phyloP scores from a whole-genome alignment of 139 green algal genomes.

The Chlamydomonas applanata region DNA sequence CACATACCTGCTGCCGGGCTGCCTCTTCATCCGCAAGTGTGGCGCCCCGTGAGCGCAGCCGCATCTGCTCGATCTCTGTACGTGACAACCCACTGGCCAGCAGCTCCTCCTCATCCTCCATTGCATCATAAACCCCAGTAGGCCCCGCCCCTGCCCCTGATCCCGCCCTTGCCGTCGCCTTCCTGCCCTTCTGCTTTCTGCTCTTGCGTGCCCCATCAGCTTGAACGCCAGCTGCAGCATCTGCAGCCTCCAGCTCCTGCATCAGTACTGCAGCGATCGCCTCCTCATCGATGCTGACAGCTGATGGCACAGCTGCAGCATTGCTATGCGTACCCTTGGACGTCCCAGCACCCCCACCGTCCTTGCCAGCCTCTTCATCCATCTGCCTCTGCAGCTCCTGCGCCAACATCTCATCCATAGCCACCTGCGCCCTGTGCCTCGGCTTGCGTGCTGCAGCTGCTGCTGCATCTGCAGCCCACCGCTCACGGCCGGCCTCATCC shows the following conservation, averaged over 20 bases:
- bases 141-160: too few relatives aligned
- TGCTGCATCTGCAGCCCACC: background rate
- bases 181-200: background rate
- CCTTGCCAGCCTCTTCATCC: background rate
- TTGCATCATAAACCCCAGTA: too few relatives aligned
- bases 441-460: conserved; percentile 6
- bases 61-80: background rate
- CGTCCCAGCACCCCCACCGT: background rate
- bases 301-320: too few relatives aligned
- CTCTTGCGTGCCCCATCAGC: background rate
- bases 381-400: background rate
- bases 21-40: background rate
- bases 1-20: background rate
- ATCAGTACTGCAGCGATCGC: background rate
- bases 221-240: conserved; percentile 6
- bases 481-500: background rate
- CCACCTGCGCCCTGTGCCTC: conserved; percentile 3
- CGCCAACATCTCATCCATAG: conserved; percentile 28
- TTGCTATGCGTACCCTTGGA: too few relatives aligned
- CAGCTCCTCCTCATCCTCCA: conserved; percentile 8
- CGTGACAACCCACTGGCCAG: too few relatives aligned
- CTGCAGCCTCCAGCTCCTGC: conserved; percentile 6
- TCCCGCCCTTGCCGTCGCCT: too few relatives aligned
- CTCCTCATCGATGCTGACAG: too few relatives aligned
- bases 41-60: background rate